Conservation (phyloP, 2,329 filamentous ascomycete species). For the Aureobasidium sp. region DNA sequence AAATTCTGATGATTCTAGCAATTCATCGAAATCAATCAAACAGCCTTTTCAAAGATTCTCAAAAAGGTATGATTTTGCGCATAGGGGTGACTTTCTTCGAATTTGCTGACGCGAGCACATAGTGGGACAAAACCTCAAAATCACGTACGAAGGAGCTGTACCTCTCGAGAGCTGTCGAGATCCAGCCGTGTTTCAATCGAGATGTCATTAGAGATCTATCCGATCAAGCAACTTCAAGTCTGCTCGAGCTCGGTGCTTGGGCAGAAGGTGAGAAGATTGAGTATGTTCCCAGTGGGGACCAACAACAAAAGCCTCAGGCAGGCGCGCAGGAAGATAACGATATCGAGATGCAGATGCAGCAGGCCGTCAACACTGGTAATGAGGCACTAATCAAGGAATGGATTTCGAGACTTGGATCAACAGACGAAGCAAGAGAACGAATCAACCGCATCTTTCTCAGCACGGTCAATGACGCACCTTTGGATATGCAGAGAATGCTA, state of each 20-base stretch:
- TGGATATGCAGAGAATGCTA: constrained; percentile 66
- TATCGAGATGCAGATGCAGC: constrained; percentile 78
- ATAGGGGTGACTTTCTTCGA: too few species aligned
- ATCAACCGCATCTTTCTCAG: constrained; percentile 86
- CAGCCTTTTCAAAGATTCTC: constrained; percentile 94
- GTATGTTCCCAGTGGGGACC: constrained; percentile 40
- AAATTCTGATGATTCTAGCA: constrained; percentile 49
- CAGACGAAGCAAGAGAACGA: constrained; percentile 61
- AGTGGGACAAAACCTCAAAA: constrained; percentile 97
- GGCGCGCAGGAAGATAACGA: constrained; percentile 77
- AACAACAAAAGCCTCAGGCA: constrained; percentile 28
- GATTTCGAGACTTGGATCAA: constrained; percentile 60
- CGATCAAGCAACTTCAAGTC: constrained; percentile 91
- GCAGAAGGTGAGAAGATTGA: constrained; percentile 91
- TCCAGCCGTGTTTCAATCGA: constrained; percentile 96
- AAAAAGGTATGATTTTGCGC: constrained; percentile 71
- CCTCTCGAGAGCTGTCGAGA: constrained; percentile 88
- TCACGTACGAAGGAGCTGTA: constrained; percentile 98
- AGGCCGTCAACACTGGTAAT: constrained; percentile 79
- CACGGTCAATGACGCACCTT: constrained; percentile 77
- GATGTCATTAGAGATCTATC: constrained; percentile 95
- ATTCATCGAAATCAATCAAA: constrained; percentile 97
- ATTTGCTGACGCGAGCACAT: constrained; percentile 16
- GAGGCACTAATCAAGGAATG: constrained; percentile 71
- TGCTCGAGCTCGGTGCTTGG: constrained; percentile 93